Evolutionary conservation across 345 rosid species (phyloP), one percentile per base, ranked within the genome.

Genomic region (Murraya paniculata): DNA sequence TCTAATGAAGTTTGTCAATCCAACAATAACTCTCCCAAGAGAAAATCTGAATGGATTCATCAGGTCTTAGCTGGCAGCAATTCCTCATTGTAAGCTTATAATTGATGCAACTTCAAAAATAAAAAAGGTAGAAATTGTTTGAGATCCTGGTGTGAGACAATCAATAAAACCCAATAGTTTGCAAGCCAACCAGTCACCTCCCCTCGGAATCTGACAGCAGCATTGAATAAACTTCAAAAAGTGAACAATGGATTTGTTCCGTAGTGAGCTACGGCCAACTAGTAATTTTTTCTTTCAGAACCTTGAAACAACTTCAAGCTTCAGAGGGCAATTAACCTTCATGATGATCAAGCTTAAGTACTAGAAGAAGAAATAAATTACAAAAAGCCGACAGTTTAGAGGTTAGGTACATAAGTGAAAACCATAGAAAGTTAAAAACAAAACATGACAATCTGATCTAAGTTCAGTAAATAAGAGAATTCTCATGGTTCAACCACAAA

Each of bases 201-300:
- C 68, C 77, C 73, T 55, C 33, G 16, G 13, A 64, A 82, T 82
- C 90, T 89, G 89, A 60, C 87, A 85, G 75, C 83, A 83, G 64
- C 76, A 80, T 74, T 74, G 30, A 75, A 78, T 59, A 73, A 30
- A 25, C 61, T 65, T 72, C 53, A 82, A 81, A 41, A 50, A 25
- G 64, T 30, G 48, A 39, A 16, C 18, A 68, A 45, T 5, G 56
- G 24, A 39, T 31, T 16, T 11, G 28, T 35, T 45, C n/a, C 18
- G 41, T 27, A 27, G 50, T 64, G 45, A 75, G 66, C 27, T 30
- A 24, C 24, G 64, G 35, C 72, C 35, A 11, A 62, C 64, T 45
- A 22, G 35, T 35, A 64, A 16, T n/a, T 64, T 31, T 31, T 64
- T 30, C 18, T 30, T 64, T 2, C 33, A 56, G 30, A 30, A 53